These are phyloP conservation scores for Smithsoniella earleae DNA, from an alignment of 163 green algal genomes.

Conservation along the genomic window DNA sequence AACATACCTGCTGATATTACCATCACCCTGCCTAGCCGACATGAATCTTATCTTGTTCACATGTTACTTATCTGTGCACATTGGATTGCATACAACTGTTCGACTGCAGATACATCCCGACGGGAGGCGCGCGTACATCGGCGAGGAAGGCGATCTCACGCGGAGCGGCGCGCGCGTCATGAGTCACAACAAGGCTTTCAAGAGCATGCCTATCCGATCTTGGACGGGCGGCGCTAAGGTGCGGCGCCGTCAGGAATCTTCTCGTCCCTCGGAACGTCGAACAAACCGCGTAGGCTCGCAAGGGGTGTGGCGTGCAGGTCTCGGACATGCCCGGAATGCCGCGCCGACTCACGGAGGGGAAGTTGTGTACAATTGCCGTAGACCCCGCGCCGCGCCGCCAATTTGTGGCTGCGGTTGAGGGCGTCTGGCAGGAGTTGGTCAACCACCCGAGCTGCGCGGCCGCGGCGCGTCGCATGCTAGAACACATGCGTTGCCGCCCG, in stretches of 20 bases:
- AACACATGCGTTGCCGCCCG: background rate
- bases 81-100: background rate
- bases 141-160: constrained; percentile 36
- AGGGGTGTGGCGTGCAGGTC: constrained; percentile 12
- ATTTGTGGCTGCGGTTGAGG: constrained; percentile 32
- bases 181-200: constrained; percentile 41
- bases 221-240: constrained; percentile 39
- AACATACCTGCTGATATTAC: too few relatives aligned
- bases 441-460: background rate
- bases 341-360: constrained; percentile 28
- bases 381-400: constrained; percentile 10
- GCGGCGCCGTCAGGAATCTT: background rate
- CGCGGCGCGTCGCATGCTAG: constrained; percentile 37
- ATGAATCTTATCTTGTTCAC: too few relatives aligned
- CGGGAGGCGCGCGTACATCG: constrained; percentile 31
- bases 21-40: too few relatives aligned
- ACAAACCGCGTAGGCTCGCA: background rate
- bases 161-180: constrained; percentile 36
- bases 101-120: constrained; percentile 12
- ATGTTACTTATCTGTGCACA: background rate
- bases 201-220: constrained; percentile 37
- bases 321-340: constrained; percentile 38
- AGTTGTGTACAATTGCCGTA: background rate
- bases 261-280: background rate
- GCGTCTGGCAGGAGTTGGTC: constrained; percentile 34